These are phyloP conservation scores for Gamsiella multidivaricata DNA, from an alignment of 192 early-diverging fungal genomes.

Conservation along the genomic window DNA sequence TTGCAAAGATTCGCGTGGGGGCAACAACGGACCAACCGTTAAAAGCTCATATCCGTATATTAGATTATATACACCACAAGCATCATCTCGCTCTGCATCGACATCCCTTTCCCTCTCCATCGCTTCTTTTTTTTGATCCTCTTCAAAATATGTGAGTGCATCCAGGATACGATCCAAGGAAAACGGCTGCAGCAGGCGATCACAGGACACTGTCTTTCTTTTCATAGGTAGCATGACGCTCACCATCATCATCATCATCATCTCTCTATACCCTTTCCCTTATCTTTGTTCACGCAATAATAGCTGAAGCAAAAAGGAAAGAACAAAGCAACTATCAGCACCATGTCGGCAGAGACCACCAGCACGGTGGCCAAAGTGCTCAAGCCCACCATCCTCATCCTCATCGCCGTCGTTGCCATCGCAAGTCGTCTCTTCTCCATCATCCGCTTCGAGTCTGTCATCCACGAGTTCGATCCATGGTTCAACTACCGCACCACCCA, in stretches of 20 bases:
- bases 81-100: no score
- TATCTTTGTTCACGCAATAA: no score
- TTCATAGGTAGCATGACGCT: no score
- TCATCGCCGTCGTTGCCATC: slow-evolving; percentile 90
- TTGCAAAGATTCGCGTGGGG: no score
- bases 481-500: slow-evolving; percentile 98
- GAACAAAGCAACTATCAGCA: not conserved
- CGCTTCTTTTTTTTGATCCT: no score
- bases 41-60: no score
- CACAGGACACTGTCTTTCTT: no score
- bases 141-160: no score
- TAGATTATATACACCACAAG: no score
- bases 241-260: not conserved
- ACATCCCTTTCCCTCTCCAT: no score
- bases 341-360: slow-evolving; percentile 45
- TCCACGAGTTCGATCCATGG: slow-evolving; percentile 99
- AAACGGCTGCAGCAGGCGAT: not conserved
- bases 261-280: not conserved
- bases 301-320: not conserved
- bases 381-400: slow-evolving; percentile 87
- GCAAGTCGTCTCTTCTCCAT: slow-evolving; percentile 96
- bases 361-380: slow-evolving; percentile 64
- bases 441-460: slow-evolving; percentile 97
- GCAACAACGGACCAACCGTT: no score
- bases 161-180: no score